Evolutionary conservation across 306 rosid species (phyloP).

Genomic region (Astragalus membranaceus): DNA sequence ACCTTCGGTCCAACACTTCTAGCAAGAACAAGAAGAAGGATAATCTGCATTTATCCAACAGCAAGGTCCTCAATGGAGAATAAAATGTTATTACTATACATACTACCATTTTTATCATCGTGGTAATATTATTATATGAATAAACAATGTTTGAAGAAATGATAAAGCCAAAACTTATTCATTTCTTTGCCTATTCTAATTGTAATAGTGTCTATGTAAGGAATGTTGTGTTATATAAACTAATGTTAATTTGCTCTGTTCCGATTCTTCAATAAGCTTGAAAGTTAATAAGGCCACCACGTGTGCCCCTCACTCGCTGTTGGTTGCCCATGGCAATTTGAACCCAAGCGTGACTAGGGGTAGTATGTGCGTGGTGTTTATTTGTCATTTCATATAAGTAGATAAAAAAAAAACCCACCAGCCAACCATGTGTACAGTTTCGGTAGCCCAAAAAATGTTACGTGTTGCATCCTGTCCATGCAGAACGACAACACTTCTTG

Average conservation of each 20-base stretch:
- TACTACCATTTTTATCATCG: neutral
- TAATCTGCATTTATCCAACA: neutral
- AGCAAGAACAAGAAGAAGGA: neutral
- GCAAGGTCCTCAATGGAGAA: neutral
- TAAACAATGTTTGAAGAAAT: neutral
- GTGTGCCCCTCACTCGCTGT: too few species aligned
- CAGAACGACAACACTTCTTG: constrained; percentile 7
- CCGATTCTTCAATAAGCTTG: too few species aligned
- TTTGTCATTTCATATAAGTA: too few species aligned
- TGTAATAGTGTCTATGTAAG: neutral
- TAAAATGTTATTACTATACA: neutral
- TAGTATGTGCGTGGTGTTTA: too few species aligned
- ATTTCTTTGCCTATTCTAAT: neutral
- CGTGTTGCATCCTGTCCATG: constrained; percentile 19
- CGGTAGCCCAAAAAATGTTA: neutral
- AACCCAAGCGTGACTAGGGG: too few species aligned
- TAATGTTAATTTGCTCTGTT: too few species aligned
- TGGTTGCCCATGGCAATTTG: too few species aligned
- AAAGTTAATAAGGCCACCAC: too few species aligned
- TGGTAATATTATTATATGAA: neutral
- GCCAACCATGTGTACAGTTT: neutral
- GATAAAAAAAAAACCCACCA: too few species aligned
- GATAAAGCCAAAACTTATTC: neutral
- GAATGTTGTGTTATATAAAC: too few species aligned
- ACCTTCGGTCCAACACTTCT: neutral